A percentile compares a stretch with the other conserved stretches of the same genome.
Conservation (phyloP, 1,139 yeast genomes). For the Debaryomyces psychrophilus region DNA sequence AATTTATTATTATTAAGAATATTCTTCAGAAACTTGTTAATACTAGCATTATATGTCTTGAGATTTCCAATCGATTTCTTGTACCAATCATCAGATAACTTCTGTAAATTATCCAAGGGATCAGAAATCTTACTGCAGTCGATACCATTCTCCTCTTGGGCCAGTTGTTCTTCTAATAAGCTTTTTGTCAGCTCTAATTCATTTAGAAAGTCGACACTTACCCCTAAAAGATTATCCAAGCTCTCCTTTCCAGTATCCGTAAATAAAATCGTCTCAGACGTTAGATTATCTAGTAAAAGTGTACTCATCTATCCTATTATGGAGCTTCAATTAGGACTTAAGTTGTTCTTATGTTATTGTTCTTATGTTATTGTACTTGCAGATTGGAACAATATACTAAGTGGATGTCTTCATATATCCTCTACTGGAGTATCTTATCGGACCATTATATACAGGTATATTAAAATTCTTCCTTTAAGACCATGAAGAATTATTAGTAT, state of each 20-base stretch:
- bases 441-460: not conserved
- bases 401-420: not conserved
- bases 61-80: constrained; percentile 36
- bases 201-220: constrained; percentile 29
- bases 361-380: not conserved
- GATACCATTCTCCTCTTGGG: constrained; percentile 14
- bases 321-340: not conserved
- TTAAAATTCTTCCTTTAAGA: not conserved
- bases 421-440: not conserved
- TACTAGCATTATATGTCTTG: constrained; percentile 42
- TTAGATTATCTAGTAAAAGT: constrained; percentile 33
- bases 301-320: constrained; percentile 16
- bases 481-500: too few relatives aligned
- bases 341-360: not conserved
- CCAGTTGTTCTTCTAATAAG: constrained; percentile 24
- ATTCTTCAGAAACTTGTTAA: constrained; percentile 42
- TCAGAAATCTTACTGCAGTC: not conserved
- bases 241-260: constrained; percentile 27
- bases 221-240: constrained; percentile 25
- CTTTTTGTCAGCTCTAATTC: constrained; percentile 34
- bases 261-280: constrained; percentile 30
- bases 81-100: constrained; percentile 35
- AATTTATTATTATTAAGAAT: constrained; percentile 35
- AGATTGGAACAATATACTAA: not conserved
- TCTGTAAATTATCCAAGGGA: constrained; percentile 14